Evolutionary conservation across 169 alveolate species (phyloP).

Genomic region (Plasmodium gallinaceum): DNA sequence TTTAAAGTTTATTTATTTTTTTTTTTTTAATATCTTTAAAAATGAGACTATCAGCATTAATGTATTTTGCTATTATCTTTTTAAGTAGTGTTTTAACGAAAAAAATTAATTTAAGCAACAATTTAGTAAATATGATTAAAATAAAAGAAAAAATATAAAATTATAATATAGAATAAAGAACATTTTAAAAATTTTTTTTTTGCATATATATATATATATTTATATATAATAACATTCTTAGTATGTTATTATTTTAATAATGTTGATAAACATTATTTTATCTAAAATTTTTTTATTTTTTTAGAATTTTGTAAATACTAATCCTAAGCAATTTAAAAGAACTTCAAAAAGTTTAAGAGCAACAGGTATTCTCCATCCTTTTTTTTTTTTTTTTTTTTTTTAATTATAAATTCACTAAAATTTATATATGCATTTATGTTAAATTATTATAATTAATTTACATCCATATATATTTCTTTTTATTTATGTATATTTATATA

Average conservation of each 20-base stretch:
- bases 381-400: conserved; percentile 8
- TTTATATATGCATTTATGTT: neutral
- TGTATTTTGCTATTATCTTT: neutral
- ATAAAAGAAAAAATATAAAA: neutral
- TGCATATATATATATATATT: neutral
- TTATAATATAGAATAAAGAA: neutral
- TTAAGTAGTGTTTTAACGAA: conserved; percentile 25
- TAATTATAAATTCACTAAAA: neutral
- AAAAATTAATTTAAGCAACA: conserved; percentile 9
- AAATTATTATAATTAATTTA: neutral
- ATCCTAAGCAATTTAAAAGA: conserved; percentile 46
- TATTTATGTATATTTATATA: neutral
- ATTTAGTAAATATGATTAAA: conserved; percentile 13
- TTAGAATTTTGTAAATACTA: conserved; percentile 48
- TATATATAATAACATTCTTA: neutral
- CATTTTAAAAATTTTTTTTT: neutral
- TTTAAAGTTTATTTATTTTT: neutral
- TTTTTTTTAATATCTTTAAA: neutral
- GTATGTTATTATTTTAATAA: neutral
- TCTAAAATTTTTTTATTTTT: neutral
- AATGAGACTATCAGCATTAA: conserved; percentile 15
- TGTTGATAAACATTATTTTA: neutral
- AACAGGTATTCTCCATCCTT: conserved; percentile 37
- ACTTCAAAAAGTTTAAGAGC: conserved; percentile 44
- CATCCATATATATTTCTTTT: neutral